phyloP scores from a whole-genome alignment of 2,329 filamentous ascomycete genomes.

The Talaromyces sp. region DNA sequence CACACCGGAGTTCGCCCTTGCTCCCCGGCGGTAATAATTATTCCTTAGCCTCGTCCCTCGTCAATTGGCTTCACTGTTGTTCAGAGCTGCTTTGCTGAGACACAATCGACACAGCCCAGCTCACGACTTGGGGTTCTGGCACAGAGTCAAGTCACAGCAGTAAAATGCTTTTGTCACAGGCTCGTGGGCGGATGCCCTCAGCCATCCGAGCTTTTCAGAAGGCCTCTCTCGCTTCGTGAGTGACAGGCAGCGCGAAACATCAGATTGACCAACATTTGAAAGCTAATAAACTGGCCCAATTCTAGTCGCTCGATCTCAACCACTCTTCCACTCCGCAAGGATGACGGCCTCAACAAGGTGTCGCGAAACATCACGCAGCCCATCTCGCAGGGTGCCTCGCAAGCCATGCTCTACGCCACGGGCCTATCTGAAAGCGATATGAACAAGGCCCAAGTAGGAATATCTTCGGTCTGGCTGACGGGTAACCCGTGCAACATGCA shows the following conservation, averaged over 20 bases:
- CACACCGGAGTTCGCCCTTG: constrained; percentile 2
- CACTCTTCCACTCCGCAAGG: constrained; percentile 43
- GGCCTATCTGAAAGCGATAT: constrained; percentile 81
- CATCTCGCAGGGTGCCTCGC: constrained; percentile 95
- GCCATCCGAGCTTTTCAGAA: constrained; percentile 18
- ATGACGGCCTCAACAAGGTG: constrained; percentile 69
- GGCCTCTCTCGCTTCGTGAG: constrained; percentile 14
- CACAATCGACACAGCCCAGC: not conserved
- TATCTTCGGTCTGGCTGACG: constrained; percentile 96
- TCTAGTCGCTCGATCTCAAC: constrained; percentile 32
- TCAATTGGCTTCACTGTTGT: not conserved
- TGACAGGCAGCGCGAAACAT: not conserved
- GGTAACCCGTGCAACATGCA: constrained; percentile 99
- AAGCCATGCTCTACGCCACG: constrained; percentile 98
- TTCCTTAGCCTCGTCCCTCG: not conserved
- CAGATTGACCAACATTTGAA: constrained; percentile 1
- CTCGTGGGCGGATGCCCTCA: constrained; percentile 24
- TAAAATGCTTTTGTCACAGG: constrained; percentile 25
- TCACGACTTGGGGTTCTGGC: not conserved
- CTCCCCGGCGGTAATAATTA: constrained; percentile 4
- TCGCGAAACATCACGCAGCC: constrained; percentile 86
- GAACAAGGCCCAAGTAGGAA: constrained; percentile 95
- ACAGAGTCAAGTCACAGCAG: not conserved
- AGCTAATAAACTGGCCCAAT: constrained; percentile 6
- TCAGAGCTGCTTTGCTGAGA: not conserved